Percentiles rank a stretch among this genome's conserved stretches.
Conservation (phyloP, 2,329 filamentous ascomycete species). For the Amauroascus niger region DNA sequence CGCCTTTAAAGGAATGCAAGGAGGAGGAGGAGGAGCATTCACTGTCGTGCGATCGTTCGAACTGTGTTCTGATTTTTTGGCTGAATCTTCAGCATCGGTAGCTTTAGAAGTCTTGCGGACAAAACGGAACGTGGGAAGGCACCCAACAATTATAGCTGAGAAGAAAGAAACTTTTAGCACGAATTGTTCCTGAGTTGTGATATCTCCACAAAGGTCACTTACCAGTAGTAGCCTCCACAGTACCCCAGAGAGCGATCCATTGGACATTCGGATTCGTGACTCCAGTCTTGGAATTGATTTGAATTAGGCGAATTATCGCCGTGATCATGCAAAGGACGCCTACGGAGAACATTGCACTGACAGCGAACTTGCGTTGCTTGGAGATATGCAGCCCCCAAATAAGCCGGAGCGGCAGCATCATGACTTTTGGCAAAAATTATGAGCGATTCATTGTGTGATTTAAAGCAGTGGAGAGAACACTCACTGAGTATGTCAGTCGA, state of each 20-base stretch:
- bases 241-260: conserved; percentile 10
- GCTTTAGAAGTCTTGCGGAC: conserved; percentile 3
- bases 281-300: conserved; percentile 10
- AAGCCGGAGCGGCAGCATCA: conserved; percentile 25
- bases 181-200: too few relatives aligned
- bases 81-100: background rate
- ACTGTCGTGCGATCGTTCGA: background rate
- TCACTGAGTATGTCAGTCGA: conserved; percentile 22
- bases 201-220: background rate
- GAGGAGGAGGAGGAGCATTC: too few relatives aligned
- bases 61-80: background rate
- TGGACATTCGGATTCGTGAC: conserved; percentile 11
- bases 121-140: conserved; percentile 11
- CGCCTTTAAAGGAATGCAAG: background rate
- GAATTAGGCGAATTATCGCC: conserved; percentile 22
- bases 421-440: conserved; percentile 19
- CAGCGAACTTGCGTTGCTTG: conserved; percentile 22
- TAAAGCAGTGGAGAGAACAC: background rate
- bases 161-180: too few relatives aligned
- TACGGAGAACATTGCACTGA: conserved; percentile 24
- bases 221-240: conserved; percentile 12
- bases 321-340: conserved; percentile 22
- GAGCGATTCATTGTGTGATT: background rate
- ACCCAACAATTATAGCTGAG: conserved; percentile 12
- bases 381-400: conserved; percentile 24